Percentiles rank a stretch among this genome's conserved stretches.
Evolutionary conservation across 257 asterid genomes (phyloP).

Genomic region (Solanum neorickii): DNA sequence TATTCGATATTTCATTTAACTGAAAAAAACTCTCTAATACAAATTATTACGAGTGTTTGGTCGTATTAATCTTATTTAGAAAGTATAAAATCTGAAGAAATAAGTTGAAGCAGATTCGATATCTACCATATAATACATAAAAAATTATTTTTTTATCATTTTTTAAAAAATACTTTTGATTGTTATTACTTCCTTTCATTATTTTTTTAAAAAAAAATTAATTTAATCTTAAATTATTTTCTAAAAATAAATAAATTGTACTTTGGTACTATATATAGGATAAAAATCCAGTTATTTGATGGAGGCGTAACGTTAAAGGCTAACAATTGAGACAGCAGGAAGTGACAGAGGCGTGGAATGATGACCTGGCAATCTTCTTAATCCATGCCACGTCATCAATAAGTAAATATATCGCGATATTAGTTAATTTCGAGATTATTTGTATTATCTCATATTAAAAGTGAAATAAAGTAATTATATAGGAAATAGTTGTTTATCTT

Average conservation of each 20-base stretch:
- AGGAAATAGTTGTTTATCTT: too few species aligned
- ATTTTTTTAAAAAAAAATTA: accelerated
- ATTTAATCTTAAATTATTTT: neutral
- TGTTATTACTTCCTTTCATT: neutral
- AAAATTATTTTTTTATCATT: too few species aligned
- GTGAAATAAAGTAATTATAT: too few species aligned
- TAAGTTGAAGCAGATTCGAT: too few species aligned
- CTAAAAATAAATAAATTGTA: neutral
- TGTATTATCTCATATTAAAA: neutral
- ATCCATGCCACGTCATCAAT: conserved; percentile 13
- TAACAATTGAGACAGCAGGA: conserved; percentile 8
- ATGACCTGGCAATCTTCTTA: conserved; percentile 10
- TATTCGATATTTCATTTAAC: neutral
- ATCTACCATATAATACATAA: too few species aligned
- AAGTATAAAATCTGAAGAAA: too few species aligned
- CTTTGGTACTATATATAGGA: neutral
- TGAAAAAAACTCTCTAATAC: neutral
- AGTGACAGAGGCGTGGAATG: conserved; percentile 14
- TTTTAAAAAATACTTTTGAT: too few species aligned
- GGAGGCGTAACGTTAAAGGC: neutral
- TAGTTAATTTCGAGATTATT: neutral
- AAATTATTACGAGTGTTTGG: neutral
- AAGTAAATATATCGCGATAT: neutral
- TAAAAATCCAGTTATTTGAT: neutral
- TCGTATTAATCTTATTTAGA: too few species aligned